These are phyloP conservation scores for Fusarium transvaalense DNA, from an alignment of 2,329 filamentous ascomycete genomes.

Conservation along the genomic window DNA sequence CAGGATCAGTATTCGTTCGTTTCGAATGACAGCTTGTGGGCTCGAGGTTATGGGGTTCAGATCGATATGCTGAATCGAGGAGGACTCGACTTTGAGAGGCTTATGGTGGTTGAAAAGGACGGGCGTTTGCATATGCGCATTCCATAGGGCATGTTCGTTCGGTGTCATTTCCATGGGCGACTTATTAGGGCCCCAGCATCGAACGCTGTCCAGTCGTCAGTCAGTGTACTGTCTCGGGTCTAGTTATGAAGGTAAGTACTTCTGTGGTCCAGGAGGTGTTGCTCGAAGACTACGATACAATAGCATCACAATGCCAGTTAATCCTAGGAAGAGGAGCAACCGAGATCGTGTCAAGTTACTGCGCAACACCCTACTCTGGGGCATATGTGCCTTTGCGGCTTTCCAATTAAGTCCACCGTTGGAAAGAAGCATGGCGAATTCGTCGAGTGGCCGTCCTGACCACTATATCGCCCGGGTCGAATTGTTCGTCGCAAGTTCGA, in stretches of 20 bases:
- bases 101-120: conserved; percentile 97
- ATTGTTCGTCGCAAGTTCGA: conserved; percentile 27
- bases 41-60: conserved; percentile 89
- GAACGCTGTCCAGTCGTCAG: conserved; percentile 74
- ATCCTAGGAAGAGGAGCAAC: conserved; percentile 78
- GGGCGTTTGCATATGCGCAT: conserved; percentile 87
- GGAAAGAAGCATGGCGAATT: conserved; percentile 82
- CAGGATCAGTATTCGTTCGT: conserved; percentile 90
- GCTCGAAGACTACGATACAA: conserved; percentile 89
- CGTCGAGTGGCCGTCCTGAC: conserved; percentile 39
- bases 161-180: conserved; percentile 95
- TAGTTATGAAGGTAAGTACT: conserved; percentile 64
- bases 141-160: conserved; percentile 93
- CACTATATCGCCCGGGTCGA: conserved; percentile 26
- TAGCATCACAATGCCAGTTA: conserved; percentile 79
- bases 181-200: conserved; percentile 95
- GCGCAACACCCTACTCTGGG: conserved; percentile 79
- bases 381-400: conserved; percentile 82
- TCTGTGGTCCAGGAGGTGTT: conserved; percentile 89
- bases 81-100: conserved; percentile 84
- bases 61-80: conserved; percentile 82
- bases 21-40: conserved; percentile 79
- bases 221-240: conserved; percentile 8
- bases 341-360: conserved; percentile 80
- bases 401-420: conserved; percentile 94